A percentile compares a stretch with the other conserved stretches of the same genome.
Conservation (phyloP, 345 rosid species). For the Erucastrum elatum region DNA sequence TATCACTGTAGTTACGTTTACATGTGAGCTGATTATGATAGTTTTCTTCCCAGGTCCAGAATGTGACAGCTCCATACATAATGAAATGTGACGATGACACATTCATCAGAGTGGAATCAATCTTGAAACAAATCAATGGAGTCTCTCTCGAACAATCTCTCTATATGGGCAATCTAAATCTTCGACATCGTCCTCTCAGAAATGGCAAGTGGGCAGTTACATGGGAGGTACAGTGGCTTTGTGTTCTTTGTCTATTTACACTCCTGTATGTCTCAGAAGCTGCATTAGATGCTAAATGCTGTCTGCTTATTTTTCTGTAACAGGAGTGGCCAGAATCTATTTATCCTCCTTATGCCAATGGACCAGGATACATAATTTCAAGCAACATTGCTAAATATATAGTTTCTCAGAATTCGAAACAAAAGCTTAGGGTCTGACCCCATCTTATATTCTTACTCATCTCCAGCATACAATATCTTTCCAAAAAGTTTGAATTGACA, state of each 20-base stretch:
- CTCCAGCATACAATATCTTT: not conserved
- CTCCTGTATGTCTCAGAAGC: constrained; percentile 7
- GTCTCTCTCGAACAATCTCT: constrained; percentile 63
- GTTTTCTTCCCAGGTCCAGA: constrained; percentile 61
- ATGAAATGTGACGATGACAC: constrained; percentile 99
- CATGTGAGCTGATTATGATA: not conserved
- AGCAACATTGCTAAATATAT: constrained; percentile 66
- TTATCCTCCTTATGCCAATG: constrained; percentile 95
- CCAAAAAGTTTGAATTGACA: no score
- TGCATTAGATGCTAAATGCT: constrained; percentile 4
- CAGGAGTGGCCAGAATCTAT: constrained; percentile 97
- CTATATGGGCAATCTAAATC: constrained; percentile 96
- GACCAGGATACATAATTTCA: constrained; percentile 89
- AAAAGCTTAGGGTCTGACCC: constrained; percentile 58
- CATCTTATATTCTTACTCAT: not conserved
- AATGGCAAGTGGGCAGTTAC: constrained; percentile 96
- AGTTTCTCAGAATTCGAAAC: constrained; percentile 56
- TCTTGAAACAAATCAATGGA: constrained; percentile 75
- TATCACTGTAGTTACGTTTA: not conserved
- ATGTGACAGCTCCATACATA: constrained; percentile 74
- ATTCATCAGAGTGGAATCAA: constrained; percentile 75
- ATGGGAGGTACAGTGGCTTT: constrained; percentile 62
- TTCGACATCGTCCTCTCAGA: constrained; percentile 91
- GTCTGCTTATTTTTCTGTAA: constrained; percentile 33
- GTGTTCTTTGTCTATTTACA: constrained; percentile 5